phyloP scores from a whole-genome alignment of 2,329 filamentous ascomycete genomes.

The Paecilomyces sp. region DNA sequence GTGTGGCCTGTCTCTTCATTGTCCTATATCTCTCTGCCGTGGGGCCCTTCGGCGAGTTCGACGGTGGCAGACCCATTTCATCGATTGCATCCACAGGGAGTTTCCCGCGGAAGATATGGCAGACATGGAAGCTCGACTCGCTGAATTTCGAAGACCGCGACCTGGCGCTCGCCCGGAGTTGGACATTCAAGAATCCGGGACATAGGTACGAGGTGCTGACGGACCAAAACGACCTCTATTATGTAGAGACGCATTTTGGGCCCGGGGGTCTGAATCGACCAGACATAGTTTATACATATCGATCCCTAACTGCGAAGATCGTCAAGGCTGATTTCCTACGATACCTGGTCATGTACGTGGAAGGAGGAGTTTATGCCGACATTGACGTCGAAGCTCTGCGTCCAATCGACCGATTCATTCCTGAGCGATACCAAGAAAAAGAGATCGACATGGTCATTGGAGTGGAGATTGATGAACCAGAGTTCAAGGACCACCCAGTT shows the following conservation, averaged over 20 bases:
- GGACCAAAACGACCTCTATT: slow-evolving; percentile 59
- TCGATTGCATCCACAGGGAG: slow-evolving; percentile 14
- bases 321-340: slow-evolving; percentile 60
- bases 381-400: slow-evolving; percentile 53
- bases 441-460: slow-evolving; percentile 66
- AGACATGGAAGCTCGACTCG: slow-evolving; percentile 67
- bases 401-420: slow-evolving; percentile 45
- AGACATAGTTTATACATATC: slow-evolving; percentile 58
- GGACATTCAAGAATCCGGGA: slow-evolving; percentile 59
- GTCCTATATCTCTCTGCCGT: slow-evolving; percentile 43
- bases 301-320: slow-evolving; percentile 52
- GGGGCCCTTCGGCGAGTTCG: slow-evolving; percentile 24
- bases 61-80: slow-evolving; percentile 2
- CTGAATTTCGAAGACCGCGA: slow-evolving; percentile 60
- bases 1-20: slow-evolving; percentile 37
- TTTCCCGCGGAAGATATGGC: slow-evolving; percentile 67
- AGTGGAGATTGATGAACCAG: slow-evolving; percentile 64
- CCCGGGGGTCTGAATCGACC: slow-evolving; percentile 57
- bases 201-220: slow-evolving; percentile 64
- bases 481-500: slow-evolving; percentile 57
- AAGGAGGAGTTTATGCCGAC: slow-evolving; percentile 55
- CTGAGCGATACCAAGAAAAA: slow-evolving; percentile 52
- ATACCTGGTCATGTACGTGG: slow-evolving; percentile 61
- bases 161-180: slow-evolving; percentile 53
- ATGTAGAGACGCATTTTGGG: slow-evolving; percentile 63